Conservation (phyloP, 2,329 filamentous ascomycete species). For the Neofusicoccum cordaticola region DNA sequence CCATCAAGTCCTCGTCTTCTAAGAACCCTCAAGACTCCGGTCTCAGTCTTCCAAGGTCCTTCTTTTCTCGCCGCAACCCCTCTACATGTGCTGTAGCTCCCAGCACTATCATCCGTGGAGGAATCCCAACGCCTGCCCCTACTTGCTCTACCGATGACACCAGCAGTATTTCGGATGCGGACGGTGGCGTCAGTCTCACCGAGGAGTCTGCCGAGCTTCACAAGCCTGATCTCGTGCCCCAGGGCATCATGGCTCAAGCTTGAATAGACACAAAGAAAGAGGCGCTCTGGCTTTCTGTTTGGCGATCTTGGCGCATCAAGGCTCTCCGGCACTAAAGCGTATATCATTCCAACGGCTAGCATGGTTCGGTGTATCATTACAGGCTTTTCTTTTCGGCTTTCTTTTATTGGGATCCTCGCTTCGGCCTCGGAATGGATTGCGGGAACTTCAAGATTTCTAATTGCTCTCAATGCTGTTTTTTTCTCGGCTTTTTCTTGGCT, state of each 20-base stretch:
- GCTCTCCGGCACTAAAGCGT: not conserved
- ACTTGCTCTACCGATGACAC: not conserved
- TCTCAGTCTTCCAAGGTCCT: slow-evolving; percentile 12
- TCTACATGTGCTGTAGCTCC: not conserved
- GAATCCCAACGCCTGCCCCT: not conserved
- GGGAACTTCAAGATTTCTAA: not conserved
- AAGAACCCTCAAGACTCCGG: slow-evolving; percentile 11
- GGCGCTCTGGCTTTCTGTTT: not conserved
- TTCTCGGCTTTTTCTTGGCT: not conserved
- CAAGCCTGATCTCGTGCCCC: slow-evolving; percentile 33
- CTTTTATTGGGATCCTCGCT: not conserved
- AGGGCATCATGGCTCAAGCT: slow-evolving; percentile 20
- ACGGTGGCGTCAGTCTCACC: slow-evolving; percentile 53
- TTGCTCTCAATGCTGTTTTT: not conserved
- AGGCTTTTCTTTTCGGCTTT: not conserved
- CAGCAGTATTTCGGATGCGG: not conserved
- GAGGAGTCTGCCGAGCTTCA: slow-evolving; percentile 55
- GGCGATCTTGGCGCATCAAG: not conserved
- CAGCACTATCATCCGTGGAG: not conserved
- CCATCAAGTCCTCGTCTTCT: slow-evolving; percentile 1
- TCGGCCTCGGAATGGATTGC: not conserved
- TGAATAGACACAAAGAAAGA: not conserved
- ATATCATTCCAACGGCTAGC: not conserved
- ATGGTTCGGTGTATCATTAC: slow-evolving; percentile 6
- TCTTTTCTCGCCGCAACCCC: slow-evolving; percentile 3